Conservation (phyloP, 306 rosid genomes). For the Vigna hirtella region DNA sequence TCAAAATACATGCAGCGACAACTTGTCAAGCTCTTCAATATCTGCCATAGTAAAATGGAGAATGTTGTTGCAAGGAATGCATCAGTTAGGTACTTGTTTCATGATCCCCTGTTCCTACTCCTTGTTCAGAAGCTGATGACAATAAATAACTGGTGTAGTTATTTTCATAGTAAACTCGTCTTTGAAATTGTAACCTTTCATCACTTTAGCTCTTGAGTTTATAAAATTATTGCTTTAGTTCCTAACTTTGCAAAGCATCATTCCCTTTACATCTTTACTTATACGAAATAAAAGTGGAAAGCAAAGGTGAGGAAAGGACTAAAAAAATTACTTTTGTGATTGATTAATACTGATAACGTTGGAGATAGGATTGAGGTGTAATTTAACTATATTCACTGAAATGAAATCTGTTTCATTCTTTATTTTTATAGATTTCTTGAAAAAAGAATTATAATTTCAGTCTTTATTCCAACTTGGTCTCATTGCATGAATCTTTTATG, state of each 20-base stretch:
- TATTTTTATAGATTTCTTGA: constrained; percentile 33
- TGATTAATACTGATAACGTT: not conserved
- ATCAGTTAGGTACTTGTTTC: constrained; percentile 63
- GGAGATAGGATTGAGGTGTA: not conserved
- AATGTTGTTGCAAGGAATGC: constrained; percentile 66
- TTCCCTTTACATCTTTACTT: not conserved
- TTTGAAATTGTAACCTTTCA: not conserved
- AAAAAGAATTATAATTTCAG: not conserved
- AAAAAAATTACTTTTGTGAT: not conserved
- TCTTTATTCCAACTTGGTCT: constrained; percentile 6
- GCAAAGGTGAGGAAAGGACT: not conserved
- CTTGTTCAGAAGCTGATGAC: constrained; percentile 1
- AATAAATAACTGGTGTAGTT: not conserved
- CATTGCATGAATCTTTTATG: constrained; percentile 2
- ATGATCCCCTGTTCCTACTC: constrained; percentile 18
- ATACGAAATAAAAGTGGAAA: not conserved
- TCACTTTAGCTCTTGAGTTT: not conserved
- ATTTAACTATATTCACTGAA: not conserved
- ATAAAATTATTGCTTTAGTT: not conserved
- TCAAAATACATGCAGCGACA: constrained; percentile 65
- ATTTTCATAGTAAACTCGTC: not conserved
- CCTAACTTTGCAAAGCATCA: not conserved
- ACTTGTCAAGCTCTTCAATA: constrained; percentile 66
- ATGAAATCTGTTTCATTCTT: not conserved
- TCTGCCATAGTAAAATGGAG: constrained; percentile 88